Evolutionary conservation across 2,329 filamentous ascomycete genomes (phyloP).

Genomic region (Pseudocercospora musae): DNA sequence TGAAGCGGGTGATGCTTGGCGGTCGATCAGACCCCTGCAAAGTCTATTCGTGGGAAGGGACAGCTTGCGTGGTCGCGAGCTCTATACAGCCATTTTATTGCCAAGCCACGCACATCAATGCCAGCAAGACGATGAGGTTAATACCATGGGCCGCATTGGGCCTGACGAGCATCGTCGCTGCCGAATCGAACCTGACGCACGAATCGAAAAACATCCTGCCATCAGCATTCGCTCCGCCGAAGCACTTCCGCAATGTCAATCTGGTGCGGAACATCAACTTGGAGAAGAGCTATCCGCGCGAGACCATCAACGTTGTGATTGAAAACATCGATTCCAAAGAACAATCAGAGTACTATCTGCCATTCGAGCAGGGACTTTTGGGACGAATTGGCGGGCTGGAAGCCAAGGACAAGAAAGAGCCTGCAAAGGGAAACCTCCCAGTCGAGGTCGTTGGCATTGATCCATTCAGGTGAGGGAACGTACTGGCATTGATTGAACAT

Average conservation of each 20-base stretch:
- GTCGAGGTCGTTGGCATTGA: conserved; percentile 64
- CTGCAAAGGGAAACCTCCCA: conserved; percentile 61
- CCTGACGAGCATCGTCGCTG: conserved; percentile 54
- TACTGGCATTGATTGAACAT: background rate
- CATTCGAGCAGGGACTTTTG: conserved; percentile 75
- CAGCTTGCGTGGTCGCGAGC: conserved; percentile 10
- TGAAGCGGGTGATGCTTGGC: conserved; percentile 1
- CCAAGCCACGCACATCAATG: conserved; percentile 5
- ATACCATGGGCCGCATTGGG: conserved; percentile 37
- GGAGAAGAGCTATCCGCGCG: conserved; percentile 87
- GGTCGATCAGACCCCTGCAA: background rate
- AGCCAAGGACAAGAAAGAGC: conserved; percentile 86
- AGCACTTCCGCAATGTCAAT: conserved; percentile 92
- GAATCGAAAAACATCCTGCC: conserved; percentile 48
- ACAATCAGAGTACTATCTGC: conserved; percentile 87
- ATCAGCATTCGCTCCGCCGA: conserved; percentile 71
- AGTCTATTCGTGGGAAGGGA: background rate
- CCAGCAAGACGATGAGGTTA: conserved; percentile 31
- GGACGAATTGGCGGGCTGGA: conserved; percentile 79
- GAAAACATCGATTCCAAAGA: conserved; percentile 78
- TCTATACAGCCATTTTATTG: background rate
- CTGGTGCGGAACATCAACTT: conserved; percentile 85
- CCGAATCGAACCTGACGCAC: conserved; percentile 58
- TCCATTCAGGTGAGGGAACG: conserved; percentile 48
- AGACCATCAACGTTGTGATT: conserved; percentile 89